These are phyloP conservation scores for Miscanthus lutarioriparius DNA, from an alignment of 176 grass and related monocot species.

Conservation along the genomic window DNA sequence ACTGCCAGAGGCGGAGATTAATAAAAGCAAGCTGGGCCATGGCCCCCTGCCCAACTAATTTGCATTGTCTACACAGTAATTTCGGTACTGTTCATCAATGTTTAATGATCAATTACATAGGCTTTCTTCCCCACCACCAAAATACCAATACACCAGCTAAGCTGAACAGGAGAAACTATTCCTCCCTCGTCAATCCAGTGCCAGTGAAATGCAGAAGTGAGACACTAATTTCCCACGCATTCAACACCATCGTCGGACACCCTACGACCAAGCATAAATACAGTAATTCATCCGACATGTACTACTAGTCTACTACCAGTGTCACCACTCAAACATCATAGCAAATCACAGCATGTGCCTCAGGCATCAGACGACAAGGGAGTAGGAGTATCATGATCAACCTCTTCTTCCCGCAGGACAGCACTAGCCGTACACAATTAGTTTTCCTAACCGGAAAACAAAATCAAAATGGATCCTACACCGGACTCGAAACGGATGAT, in stretches of 20 bases:
- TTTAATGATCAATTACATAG: neutral
- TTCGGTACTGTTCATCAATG: neutral
- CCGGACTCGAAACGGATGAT: neutral
- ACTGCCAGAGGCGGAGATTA: neutral
- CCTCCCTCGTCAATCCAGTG: neutral
- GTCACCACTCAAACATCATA: neutral
- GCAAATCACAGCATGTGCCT: neutral
- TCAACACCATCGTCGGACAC: neutral
- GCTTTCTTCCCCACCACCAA: neutral
- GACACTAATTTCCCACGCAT: neutral
- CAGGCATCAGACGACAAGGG: neutral
- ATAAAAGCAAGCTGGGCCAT: no score
- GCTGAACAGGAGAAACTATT: neutral
- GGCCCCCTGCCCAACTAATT: no score
- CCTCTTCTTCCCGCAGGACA: neutral
- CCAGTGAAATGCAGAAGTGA: neutral
- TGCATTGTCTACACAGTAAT: no score
- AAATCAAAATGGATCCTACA: neutral
- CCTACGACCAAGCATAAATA: neutral
- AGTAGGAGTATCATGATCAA: neutral
- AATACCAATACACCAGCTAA: neutral
- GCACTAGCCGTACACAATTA: neutral
- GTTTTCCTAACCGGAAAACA: neutral
- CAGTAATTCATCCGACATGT: neutral
- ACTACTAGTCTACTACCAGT: neutral